Base-by-base conservation (phyloP, 2,329 filamentous ascomycete genomes). In the Cryphonectria nitschkei region DNA sequence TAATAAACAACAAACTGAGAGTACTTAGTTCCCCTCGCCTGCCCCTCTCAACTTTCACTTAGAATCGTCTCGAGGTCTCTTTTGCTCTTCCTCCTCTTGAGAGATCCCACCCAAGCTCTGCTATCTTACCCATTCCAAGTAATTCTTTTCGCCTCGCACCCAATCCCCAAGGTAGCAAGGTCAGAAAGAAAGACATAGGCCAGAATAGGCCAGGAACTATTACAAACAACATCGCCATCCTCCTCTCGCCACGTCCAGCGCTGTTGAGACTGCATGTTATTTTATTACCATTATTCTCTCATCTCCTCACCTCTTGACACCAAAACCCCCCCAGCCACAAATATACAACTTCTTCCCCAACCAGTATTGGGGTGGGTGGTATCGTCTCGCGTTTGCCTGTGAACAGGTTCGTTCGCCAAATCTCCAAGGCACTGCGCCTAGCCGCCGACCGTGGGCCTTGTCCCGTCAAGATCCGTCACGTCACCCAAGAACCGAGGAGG, bases 381-480 rank as follows among this genome's bases (percentile, higher is more conserved):
- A 19, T 68, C 69, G 50, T 66, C 56, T 43, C 19, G n/a, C 37
- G 7, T n/a, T 37, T 46, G 41, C 19, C 22, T 14, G 26, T 37
- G 54, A 26, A 26, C 46, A 58, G 62, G 41, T 19, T 63, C 52
- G 70, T 54, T 22, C 50, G 34, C 26, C 13, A 19, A 58, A 64
- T 60, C 61, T 63, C 14, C 22, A 50, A 52, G 41, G 67, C 41
- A 19, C 56, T 60, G 61, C 68, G 50, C 37, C 50, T 43, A 69
- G 50, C 67, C 67, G 70, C 63, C 43, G 52, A 19, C 43, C 63
- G 63, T 65, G 39, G 43, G 22, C 41, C 63, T n/a, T 43, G 41
- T 52, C 63, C 63, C 43, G 43, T 65, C 63, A 52, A 39, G 41
- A 52, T 52, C 63, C 29, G 41, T 65, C 43, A 64, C 61, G 43